Conservation (phyloP, 1,284 basidiomycete genomes). For the Sanghuangporus sanghuang region DNA sequence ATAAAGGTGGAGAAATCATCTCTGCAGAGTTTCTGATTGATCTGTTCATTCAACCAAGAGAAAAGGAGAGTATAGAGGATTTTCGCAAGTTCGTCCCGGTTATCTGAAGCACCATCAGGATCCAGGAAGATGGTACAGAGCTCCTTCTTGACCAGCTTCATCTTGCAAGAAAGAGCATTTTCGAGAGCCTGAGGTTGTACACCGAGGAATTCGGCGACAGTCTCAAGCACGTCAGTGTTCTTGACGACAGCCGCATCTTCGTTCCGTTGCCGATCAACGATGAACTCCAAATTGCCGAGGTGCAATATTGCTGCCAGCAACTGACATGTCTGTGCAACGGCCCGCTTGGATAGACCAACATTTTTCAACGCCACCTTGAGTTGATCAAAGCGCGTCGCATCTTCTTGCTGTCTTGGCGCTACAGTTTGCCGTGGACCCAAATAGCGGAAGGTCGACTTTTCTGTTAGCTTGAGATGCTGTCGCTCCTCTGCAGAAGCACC, state of each 20-base stretch:
- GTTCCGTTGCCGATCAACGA: slow-evolving; percentile 74
- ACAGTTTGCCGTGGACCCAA: slow-evolving; percentile 61
- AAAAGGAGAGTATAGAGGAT: slow-evolving; percentile 93
- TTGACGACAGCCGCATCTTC: slow-evolving; percentile 86
- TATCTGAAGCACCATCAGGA: slow-evolving; percentile 86
- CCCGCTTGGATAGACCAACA: slow-evolving; percentile 87
- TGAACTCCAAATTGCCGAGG: slow-evolving; percentile 93
- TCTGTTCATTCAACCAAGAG: slow-evolving; percentile 93
- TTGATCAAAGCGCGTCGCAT: slow-evolving; percentile 81
- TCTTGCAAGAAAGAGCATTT: slow-evolving; percentile 86
- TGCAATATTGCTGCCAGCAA: slow-evolving; percentile 93
- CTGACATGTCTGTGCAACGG: slow-evolving; percentile 93
- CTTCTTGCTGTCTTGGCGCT: slow-evolving; percentile 54
- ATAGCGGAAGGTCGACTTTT: slow-evolving; percentile 79
- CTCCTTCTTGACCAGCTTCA: slow-evolving; percentile 89
- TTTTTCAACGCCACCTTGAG: slow-evolving; percentile 92
- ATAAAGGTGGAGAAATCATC: slow-evolving; percentile 92
- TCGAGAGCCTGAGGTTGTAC: slow-evolving; percentile 74
- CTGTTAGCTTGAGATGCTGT: slow-evolving; percentile 77
- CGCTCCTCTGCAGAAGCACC: slow-evolving; percentile 87
- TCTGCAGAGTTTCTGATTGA: slow-evolving; percentile 90
- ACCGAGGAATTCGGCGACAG: slow-evolving; percentile 90
- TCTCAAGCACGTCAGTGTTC: slow-evolving; percentile 73
- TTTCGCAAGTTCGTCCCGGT: slow-evolving; percentile 91
- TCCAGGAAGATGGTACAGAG: slow-evolving; percentile 95